phyloP scores from a whole-genome alignment of 1,139 yeast genomes.

The Eremothecium gossypii region DNA sequence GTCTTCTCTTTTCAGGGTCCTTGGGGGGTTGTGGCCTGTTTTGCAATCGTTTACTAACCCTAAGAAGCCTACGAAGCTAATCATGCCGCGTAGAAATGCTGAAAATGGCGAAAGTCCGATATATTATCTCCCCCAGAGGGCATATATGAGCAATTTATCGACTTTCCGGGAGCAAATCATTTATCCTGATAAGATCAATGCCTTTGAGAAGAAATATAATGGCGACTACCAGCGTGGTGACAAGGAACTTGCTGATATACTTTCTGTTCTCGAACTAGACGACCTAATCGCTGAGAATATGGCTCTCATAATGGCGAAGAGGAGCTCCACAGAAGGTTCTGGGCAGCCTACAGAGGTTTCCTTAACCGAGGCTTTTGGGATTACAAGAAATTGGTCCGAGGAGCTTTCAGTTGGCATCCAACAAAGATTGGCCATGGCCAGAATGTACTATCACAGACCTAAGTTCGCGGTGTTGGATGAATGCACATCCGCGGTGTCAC shows the following conservation, averaged over 20 bases:
- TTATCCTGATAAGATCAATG: conserved; percentile 66
- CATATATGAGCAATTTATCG: conserved; percentile 63
- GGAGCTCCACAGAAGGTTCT: conserved; percentile 5
- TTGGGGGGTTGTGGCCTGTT: conserved; percentile 93
- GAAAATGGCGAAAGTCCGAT: conserved; percentile 40
- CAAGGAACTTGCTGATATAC: conserved; percentile 50
- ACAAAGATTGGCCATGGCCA: conserved; percentile 88
- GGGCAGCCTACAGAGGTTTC: conserved; percentile 13
- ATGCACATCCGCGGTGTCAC: conserved; percentile 89
- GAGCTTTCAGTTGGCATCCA: conserved; percentile 87
- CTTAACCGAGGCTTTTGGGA: conserved; percentile 50
- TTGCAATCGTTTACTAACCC: conserved; percentile 60
- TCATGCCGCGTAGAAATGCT: conserved; percentile 24
- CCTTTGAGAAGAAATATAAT: conserved; percentile 38
- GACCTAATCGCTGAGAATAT: conserved; percentile 40
- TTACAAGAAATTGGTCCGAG: conserved; percentile 76
- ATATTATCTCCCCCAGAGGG: conserved; percentile 87
- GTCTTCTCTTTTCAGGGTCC: conserved; percentile 78
- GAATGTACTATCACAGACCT: conserved; percentile 84
- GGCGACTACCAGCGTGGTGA: conserved; percentile 41
- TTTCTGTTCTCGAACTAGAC: conserved; percentile 50
- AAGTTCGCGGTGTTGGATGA: conserved; percentile 91
- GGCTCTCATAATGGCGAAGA: conserved; percentile 27
- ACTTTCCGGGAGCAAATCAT: conserved; percentile 80
- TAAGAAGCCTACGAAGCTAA: conserved; percentile 36